phyloP scores from a whole-genome alignment of 140 eudicot species.

The Erigeron philadelphicus region DNA sequence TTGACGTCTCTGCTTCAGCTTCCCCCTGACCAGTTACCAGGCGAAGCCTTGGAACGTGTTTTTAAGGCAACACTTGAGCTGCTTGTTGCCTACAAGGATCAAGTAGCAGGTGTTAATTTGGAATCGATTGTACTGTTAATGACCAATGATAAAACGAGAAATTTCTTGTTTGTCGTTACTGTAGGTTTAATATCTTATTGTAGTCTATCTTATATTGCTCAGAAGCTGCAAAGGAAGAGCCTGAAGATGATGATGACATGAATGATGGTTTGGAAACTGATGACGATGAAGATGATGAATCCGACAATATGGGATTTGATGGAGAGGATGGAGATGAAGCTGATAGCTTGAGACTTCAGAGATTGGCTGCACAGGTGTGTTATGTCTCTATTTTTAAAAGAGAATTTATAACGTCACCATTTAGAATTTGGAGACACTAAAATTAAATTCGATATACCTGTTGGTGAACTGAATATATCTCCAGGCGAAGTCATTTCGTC shows the following conservation, averaged over 20 bases:
- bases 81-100: slow-evolving; percentile 90
- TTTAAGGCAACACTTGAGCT: slow-evolving; percentile 83
- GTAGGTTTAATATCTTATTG: slow-evolving; percentile 13
- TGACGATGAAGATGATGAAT: slow-evolving; percentile 58
- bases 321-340: slow-evolving; percentile 56
- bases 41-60: slow-evolving; percentile 79
- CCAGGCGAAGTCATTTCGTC: slow-evolving; percentile 80
- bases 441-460: slow-evolving; percentile 3
- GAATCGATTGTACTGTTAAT: background rate
- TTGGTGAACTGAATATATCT: slow-evolving; percentile 16
- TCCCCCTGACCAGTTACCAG: slow-evolving; percentile 77
- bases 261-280: slow-evolving; percentile 62
- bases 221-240: slow-evolving; percentile 76
- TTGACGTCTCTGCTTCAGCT: slow-evolving; percentile 77
- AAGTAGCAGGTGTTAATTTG: slow-evolving; percentile 56
- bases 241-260: slow-evolving; percentile 74
- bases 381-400: background rate
- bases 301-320: slow-evolving; percentile 66
- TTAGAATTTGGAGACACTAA: background rate
- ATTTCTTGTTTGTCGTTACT: slow-evolving; percentile 1
- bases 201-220: slow-evolving; percentile 11
- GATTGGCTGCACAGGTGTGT: slow-evolving; percentile 76
- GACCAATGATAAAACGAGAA: background rate
- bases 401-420: background rate
- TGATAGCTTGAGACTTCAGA: slow-evolving; percentile 55